Evolutionary conservation across 2,329 filamentous ascomycete species (phyloP), one percentile per base, ranked within the genome.

Genomic region (Aspergillus brunneoviolaceus): DNA sequence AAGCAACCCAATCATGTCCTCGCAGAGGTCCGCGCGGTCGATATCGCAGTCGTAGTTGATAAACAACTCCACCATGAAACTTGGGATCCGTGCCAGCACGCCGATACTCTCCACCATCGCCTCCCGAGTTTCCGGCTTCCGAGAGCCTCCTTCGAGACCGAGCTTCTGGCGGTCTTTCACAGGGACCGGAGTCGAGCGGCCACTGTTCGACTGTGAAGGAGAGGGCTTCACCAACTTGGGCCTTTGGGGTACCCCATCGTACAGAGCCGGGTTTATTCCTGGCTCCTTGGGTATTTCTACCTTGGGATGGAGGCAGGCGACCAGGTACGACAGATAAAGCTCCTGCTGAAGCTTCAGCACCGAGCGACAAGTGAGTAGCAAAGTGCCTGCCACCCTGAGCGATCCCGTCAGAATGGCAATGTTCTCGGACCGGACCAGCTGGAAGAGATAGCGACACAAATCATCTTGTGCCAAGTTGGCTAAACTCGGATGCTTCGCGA

Each of bases 41-140:
- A 92, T 88, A 71, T 98, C 93, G 71, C 94, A 99, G 75, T 99
- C 95, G 72, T 98, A 99, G 76, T 99, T 99, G 76, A 98, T 87
- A 73, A 97, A 99, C 7, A 99, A 83, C 75, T 99, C 96, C 11
- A 90, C 87, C 87, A 98, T 92, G 72, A 96, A 99, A 48, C 88
- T 93, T 0, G 95, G 92, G 81, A 99, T 96, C 48, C 96, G 86
- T 42, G 92, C 91, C 61, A 99, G 81, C 57, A 94, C 92, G 39
- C 94, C 93, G 49, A 99, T 89, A 68, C 91, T 96, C 78, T 99
- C 95, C 4, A 99, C 92, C 95, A 99, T 99, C 33, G 95, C 93
- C 80, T 99, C 95, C 67, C 95, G 86, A 31, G 95, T 93, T 76
- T 99, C 96, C 3, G 95, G 95, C 73, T 96, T 96, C 63, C 95